Evolutionary conservation across 345 rosid genomes (phyloP).

Genomic region (Nasturtium officinale): DNA sequence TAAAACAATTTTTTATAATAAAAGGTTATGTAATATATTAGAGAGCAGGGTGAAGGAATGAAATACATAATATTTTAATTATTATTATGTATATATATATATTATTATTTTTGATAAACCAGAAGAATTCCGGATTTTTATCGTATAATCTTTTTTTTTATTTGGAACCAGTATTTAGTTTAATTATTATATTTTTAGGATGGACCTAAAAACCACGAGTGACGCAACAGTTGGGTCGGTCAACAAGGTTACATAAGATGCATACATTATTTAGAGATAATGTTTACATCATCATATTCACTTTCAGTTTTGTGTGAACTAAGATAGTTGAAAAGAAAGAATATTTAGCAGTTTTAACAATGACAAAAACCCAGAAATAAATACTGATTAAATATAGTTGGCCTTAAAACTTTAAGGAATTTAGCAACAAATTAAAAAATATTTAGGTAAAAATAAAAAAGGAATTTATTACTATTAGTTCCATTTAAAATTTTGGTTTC

Average conservation of each 20-base stretch:
- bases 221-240: slow-evolving; percentile 32
- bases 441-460: no score
- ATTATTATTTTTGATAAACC: no score
- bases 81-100: no score
- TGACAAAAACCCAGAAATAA: neutral
- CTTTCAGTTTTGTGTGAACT: slow-evolving; percentile 27
- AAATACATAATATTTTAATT: neutral
- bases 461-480: neutral
- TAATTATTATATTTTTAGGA: neutral
- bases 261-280: neutral
- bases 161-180: no score
- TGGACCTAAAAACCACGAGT: slow-evolving; percentile 10
- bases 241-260: slow-evolving; percentile 5
- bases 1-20: no score
- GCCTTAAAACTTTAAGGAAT: slow-evolving; percentile 3
- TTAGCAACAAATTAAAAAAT: neutral
- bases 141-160: no score
- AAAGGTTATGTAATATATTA: neutral
- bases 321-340: neutral
- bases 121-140: no score
- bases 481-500: neutral
- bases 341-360: neutral
- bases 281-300: slow-evolving; percentile 33
- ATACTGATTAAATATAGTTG: slow-evolving; percentile 3
- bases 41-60: neutral